Evolutionary conservation across 192 early-diverging fungal genomes (phyloP), one percentile per base, ranked within the genome.

Genomic region (Coemansia sp.): DNA sequence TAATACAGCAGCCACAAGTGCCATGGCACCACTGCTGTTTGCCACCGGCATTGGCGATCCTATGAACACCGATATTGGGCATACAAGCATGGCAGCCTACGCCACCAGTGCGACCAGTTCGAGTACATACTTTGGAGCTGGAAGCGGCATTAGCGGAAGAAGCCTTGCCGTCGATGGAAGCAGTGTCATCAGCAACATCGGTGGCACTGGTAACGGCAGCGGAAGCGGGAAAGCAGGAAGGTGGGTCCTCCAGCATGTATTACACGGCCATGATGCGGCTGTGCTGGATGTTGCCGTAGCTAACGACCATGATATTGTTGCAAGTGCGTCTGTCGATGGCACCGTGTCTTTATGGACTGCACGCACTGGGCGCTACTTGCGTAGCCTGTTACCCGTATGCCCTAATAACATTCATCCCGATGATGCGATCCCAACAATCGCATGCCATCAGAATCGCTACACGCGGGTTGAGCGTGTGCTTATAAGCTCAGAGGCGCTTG

Each of bases 241-340:
- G 20, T 79, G 64, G 71, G 23, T n/a, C 18, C 42, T 79, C 30
- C 60, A 58, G 13, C 71, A 74, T 58, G 61, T 71, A 12, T 40
- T 79, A 12, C 61, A 61, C 42, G 68, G 71, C 0, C 77, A 79
- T n/a, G 77, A 79, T 30, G 71, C 67, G 1, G 68, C 68, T 0
- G 77, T 79, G 18, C 48, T 74, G 61, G 71, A 64, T 45, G 72
- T 67, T 8, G 67, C 77, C 20, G 53, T 79, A 15, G 63, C 61
- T 21, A 23, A 34, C 2, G 77, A 79, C 45, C 68, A 79, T 55
- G 77, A 71, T 33, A 31, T 71, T 52, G 68, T 74, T 12, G 77
- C 68, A 4, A 71, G 71, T 35, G 77, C 67, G 1, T 74, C 77
- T 12, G 61, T 61, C 10, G 77, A 79, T 58, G 77, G 77, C 55